Evolutionary conservation across 805 yeast species (phyloP).

Genomic region (Suhomyces pyralidae): DNA sequence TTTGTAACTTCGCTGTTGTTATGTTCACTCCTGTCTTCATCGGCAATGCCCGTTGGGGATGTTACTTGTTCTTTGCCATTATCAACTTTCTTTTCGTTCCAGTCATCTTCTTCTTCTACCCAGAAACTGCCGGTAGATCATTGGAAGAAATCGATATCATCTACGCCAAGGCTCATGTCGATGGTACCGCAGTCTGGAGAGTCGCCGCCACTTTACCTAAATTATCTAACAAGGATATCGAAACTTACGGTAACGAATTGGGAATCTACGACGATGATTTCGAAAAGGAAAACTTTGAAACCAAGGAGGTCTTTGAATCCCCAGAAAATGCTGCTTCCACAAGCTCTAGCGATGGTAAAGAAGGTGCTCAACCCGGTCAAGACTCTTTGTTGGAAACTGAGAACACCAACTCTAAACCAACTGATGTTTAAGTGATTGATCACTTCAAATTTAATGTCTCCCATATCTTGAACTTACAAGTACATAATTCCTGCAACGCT

Average conservation of each 20-base stretch:
- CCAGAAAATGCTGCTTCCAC: no score
- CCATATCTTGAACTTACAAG: not conserved
- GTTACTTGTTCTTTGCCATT: conserved; percentile 41
- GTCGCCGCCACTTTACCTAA: conserved; percentile 64
- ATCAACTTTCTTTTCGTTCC: conserved; percentile 39
- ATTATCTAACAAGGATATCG: conserved; percentile 53
- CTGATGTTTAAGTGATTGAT: conserved; percentile 5
- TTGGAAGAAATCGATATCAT: conserved; percentile 55
- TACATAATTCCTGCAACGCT: not conserved
- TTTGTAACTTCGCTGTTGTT: conserved; percentile 43
- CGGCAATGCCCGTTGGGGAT: conserved; percentile 37
- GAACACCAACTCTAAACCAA: conserved; percentile 3
- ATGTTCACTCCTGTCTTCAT: conserved; percentile 46
- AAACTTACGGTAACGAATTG: conserved; percentile 54
- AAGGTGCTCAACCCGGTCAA: conserved; percentile 8
- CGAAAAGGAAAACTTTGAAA: conserved; percentile 36
- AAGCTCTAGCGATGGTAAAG: conserved; percentile 15
- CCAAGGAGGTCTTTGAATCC: conserved; percentile 19
- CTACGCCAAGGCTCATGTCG: conserved; percentile 58
- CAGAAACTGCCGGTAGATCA: conserved; percentile 44
- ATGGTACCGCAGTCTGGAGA: conserved; percentile 56
- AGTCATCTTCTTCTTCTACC: conserved; percentile 43
- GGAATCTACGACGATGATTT: conserved; percentile 50
- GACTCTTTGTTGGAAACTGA: conserved; percentile 6
- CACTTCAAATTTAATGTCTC: not conserved